Conservation (phyloP, 2,329 filamentous ascomycete genomes). For the Aspergillus brasiliensis region DNA sequence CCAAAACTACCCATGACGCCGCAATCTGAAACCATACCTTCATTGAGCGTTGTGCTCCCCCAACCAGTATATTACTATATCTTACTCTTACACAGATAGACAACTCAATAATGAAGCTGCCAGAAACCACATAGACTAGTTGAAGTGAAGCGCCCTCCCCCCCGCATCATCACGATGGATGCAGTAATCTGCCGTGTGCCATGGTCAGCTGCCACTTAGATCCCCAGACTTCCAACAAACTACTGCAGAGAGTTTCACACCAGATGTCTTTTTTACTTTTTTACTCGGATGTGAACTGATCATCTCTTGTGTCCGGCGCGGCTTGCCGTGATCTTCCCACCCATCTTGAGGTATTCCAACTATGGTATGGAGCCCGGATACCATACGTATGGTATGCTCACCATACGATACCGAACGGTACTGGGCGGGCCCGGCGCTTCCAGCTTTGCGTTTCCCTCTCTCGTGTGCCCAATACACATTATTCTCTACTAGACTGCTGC, state of each 20-base stretch:
- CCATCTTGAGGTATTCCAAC: background rate
- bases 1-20: background rate
- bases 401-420: slow-evolving; percentile 9
- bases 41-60: background rate
- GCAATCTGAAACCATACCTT: slow-evolving; percentile 7
- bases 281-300: slow-evolving; percentile 23
- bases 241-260: background rate
- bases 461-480: slow-evolving; percentile 1
- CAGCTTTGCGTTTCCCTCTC: background rate
- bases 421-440: background rate
- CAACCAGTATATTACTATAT: background rate
- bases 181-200: background rate
- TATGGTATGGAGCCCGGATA: background rate
- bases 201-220: slow-evolving; percentile 2
- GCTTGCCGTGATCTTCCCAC: slow-evolving; percentile 22
- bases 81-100: background rate
- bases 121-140: background rate
- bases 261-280: background rate
- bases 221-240: background rate
- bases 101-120: background rate
- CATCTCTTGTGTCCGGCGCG: slow-evolving; percentile 17
- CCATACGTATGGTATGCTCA: background rate
- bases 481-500: slow-evolving; percentile 7
- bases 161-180: background rate
- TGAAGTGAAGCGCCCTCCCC: background rate